A percentile compares a stretch with the other conserved stretches of the same genome.
phyloP scores from a whole-genome alignment of 257 asterid genomes.

The Nicotiana paniculata region DNA sequence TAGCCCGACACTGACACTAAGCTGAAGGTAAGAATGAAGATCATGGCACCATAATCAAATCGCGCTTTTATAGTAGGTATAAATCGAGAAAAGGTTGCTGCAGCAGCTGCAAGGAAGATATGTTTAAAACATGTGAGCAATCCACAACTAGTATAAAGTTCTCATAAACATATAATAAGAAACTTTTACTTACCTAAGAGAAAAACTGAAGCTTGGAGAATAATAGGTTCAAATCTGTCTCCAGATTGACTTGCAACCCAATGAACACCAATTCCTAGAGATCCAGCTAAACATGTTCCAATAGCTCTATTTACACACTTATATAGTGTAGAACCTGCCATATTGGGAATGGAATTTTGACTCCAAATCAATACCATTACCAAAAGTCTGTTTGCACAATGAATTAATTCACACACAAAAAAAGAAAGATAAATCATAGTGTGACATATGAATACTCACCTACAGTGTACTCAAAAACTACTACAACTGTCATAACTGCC shows the following conservation, averaged over 20 bases:
- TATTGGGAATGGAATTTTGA: background rate
- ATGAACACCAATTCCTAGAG: conserved; percentile 83
- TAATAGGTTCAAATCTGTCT: conserved; percentile 44
- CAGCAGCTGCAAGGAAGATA: conserved; percentile 50
- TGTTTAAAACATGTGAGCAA: background rate
- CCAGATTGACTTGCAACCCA: conserved; percentile 73
- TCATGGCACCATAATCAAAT: conserved; percentile 76
- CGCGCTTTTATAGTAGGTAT: conserved; percentile 69
- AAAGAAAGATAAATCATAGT: background rate
- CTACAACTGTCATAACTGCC: conserved; percentile 91
- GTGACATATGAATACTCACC: conserved; percentile 32
- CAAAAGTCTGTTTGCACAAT: background rate
- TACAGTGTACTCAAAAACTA: conserved; percentile 69
- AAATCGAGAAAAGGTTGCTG: conserved; percentile 77
- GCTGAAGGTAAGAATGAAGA: conserved; percentile 78
- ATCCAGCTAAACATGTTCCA: conserved; percentile 68
- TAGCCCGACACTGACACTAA: conserved; percentile 84
- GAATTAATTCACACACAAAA: background rate
- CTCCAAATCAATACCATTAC: background rate
- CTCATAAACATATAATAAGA: background rate
- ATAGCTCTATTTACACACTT: conserved; percentile 60
- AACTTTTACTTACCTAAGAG: conserved; percentile 39
- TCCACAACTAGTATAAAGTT: background rate
- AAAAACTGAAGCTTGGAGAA: conserved; percentile 69
- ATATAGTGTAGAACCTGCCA: conserved; percentile 60